Evolutionary conservation across 2,329 filamentous ascomycete species (phyloP).

Genomic region (Stachybotrys echinatus): DNA sequence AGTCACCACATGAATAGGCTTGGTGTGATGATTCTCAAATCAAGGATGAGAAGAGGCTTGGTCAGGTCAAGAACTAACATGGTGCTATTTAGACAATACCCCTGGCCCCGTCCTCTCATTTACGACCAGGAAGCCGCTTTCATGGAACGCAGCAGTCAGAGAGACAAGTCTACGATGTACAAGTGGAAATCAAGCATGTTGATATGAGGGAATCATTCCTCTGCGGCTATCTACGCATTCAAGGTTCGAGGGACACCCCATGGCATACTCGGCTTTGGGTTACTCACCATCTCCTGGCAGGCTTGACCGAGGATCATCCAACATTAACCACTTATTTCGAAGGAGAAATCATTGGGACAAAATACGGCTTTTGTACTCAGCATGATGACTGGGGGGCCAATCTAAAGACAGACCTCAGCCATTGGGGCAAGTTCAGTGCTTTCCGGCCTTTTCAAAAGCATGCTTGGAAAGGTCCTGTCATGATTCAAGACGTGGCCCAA

Average conservation of each 20-base stretch:
- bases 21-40: no score
- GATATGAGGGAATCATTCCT: slow-evolving; percentile 91
- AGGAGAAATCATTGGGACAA: slow-evolving; percentile 92
- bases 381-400: slow-evolving; percentile 89
- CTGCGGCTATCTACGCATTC: slow-evolving; percentile 91
- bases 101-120: slow-evolving; percentile 71
- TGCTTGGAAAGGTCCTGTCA: slow-evolving; percentile 48
- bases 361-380: slow-evolving; percentile 88
- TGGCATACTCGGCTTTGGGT: neutral
- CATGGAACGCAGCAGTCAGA: slow-evolving; percentile 90
- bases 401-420: slow-evolving; percentile 84
- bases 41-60: no score
- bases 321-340: slow-evolving; percentile 98
- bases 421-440: slow-evolving; percentile 87
- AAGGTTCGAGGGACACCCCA: slow-evolving; percentile 54
- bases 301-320: slow-evolving; percentile 89
- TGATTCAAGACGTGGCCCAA: slow-evolving; percentile 67
- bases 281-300: slow-evolving; percentile 39
- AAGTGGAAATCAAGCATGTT: slow-evolving; percentile 95
- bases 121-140: slow-evolving; percentile 85
- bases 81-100: neutral
- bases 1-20: no score
- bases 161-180: slow-evolving; percentile 86
- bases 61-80: neutral
- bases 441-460: slow-evolving; percentile 70